Percentiles rank a stretch among this genome's conserved stretches.
Conservation (phyloP, 805 yeast genomes). For the Brettanomyces sp. region DNA sequence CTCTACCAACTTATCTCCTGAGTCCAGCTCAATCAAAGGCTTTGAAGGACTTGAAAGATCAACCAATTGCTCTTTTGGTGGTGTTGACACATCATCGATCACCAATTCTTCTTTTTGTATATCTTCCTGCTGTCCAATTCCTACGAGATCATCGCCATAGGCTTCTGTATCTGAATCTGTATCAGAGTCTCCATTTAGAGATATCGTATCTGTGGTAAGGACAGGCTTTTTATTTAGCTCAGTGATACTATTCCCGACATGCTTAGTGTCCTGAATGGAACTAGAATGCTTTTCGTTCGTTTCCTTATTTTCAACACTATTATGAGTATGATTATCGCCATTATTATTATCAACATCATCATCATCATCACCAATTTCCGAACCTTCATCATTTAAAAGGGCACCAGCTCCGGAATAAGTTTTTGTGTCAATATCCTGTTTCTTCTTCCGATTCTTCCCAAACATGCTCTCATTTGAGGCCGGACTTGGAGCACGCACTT, state of each 20-base stretch:
- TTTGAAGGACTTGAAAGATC: background rate
- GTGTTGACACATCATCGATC: background rate
- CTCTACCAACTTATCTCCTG: too few relatives aligned
- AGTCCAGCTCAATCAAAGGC: too few relatives aligned
- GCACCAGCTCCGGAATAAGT: conserved; percentile 2
- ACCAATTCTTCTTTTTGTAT: too few relatives aligned
- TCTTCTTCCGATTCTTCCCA: background rate
- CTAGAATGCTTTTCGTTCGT: background rate
- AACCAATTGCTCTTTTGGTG: background rate
- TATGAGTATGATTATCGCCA: background rate
- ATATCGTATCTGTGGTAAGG: background rate
- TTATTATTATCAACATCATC: background rate
- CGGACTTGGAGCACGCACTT: background rate
- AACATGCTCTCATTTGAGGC: background rate
- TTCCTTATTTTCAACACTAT: background rate
- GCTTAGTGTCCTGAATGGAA: background rate
- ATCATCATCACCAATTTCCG: background rate
- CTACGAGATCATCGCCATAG: background rate
- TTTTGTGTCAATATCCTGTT: background rate
- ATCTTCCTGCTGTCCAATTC: too few relatives aligned
- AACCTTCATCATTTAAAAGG: background rate
- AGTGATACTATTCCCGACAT: background rate
- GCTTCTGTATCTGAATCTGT: background rate
- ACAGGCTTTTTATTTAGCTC: background rate
- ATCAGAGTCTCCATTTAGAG: background rate